Evolutionary conservation across 768 basidiomycete genomes (phyloP).

Genomic region (Rhizopogon sp.): DNA sequence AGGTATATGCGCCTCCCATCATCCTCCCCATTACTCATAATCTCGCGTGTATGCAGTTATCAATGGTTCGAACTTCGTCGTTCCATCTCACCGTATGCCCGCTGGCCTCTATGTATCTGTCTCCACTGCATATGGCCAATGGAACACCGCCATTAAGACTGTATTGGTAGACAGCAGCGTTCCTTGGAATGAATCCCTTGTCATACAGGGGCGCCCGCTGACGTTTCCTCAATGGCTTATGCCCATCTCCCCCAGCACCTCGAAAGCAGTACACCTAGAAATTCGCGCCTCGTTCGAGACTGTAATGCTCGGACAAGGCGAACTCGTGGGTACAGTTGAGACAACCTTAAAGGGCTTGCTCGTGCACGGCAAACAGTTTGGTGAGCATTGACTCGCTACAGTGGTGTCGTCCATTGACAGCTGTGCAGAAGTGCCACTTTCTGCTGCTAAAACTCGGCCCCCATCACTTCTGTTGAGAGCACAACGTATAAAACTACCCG

Average conservation of each 20-base stretch:
- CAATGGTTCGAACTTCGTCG: neutral
- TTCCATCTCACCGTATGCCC: neutral
- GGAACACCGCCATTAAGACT: neutral
- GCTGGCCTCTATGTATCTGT: neutral
- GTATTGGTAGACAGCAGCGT: neutral
- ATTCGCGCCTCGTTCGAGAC: neutral
- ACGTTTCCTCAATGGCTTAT: neutral
- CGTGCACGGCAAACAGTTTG: neutral
- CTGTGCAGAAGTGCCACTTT: too few relatives aligned
- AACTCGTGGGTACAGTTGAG: neutral
- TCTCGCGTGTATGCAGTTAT: neutral
- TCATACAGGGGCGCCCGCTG: neutral
- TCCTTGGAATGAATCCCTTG: neutral
- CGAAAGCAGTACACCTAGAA: neutral
- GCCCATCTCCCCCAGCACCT: neutral
- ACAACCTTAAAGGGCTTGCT: neutral
- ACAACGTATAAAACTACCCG: neutral
- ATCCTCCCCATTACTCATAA: neutral
- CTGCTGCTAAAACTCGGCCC: too few relatives aligned
- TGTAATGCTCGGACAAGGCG: neutral
- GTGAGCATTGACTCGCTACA: neutral
- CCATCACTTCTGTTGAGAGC: neutral
- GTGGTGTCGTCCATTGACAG: neutral
- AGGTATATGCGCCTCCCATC: neutral
- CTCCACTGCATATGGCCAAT: neutral